These are phyloP conservation scores for Erodium trifolium DNA, from an alignment of 441 rosid species.

Conservation along the genomic window DNA sequence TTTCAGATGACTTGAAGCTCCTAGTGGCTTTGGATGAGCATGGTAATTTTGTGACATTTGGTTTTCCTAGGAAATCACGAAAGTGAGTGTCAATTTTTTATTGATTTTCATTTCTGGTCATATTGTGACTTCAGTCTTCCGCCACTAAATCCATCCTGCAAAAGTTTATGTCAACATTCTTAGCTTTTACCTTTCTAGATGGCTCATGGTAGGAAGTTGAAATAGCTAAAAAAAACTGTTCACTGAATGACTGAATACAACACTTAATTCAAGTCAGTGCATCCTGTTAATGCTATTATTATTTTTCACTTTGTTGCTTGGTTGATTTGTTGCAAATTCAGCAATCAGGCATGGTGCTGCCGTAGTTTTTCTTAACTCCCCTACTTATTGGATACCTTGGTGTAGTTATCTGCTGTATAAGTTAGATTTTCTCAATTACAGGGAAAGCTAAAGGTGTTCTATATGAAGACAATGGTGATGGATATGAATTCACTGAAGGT, in stretches of 20 bases:
- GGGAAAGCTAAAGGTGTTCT: conserved; percentile 74
- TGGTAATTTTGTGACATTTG: conserved; percentile 42
- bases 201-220: background rate
- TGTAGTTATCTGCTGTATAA: background rate
- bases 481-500: conserved; percentile 68
- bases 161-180: background rate
- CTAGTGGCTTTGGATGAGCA: conserved; percentile 74
- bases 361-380: conserved; percentile 2
- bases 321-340: background rate
- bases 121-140: background rate
- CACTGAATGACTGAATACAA: background rate
- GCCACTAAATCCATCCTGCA: background rate
- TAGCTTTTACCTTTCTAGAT: background rate
- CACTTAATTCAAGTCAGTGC: background rate
- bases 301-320: background rate
- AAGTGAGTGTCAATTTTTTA: conserved; percentile 3
- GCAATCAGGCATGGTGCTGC: conserved; percentile 7
- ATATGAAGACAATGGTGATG: conserved; percentile 90
- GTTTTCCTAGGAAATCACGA: background rate
- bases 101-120: conserved; percentile 4
- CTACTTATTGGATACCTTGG: conserved; percentile 3
- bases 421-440: conserved; percentile 24
- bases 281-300: conserved; percentile 1
- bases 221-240: background rate
- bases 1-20: conserved; percentile 68